Evolutionary conservation across 2,329 filamentous ascomycete genomes (phyloP), one percentile per base, ranked within the genome.

Genomic region (Myriosclerotinia duriaeana): DNA sequence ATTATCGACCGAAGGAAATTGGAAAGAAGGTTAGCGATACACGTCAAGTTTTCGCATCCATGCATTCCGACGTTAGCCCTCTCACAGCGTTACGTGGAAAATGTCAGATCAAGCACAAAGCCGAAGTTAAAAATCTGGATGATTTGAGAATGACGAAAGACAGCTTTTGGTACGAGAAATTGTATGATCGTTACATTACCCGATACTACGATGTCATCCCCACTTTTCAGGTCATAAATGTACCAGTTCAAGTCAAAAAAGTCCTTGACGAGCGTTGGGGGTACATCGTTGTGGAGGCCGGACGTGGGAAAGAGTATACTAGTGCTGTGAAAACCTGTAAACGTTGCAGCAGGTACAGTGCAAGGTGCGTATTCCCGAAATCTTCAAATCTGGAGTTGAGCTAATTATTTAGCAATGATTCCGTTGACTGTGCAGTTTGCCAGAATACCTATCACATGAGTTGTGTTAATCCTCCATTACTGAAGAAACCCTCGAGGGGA

Each of bases 111-210:
- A 85, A 86, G 77, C 95, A 99, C 81, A 88, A 91, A 73, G 90
- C 88, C 70, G 93, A 98, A 77, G 94, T 98, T 69, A 80, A 86
- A 46, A 89, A 91, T 75, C 80, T 97, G 71, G 91, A 96, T 66
- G 86, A 89, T 63, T 97, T 93, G 77, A 91, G 93, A 76, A 94
- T 91, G 77, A 86, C 83, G 36, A 89, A 90, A 73, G 92, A 99
- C 79, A 88, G 85, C 72, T 99, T 99, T 78, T 99, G 93, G 91
- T 99, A 92, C 77, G 94, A 97, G 75, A 96, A 97, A 77, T 87
- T 98, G 73, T 98, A 96, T 78, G 95, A 99, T 80, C 91, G 95
- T 67, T 99, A 98, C 80, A 98, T 99, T 71, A 93, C 97, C 77
- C 93, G 96, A 70, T 93, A 94, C 79, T 98, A 98, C 83, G 95